A percentile compares a stretch with the other conserved stretches of the same genome.
Conservation (phyloP, 768 basidiomycete species). For the Psilocybe cubensis region DNA sequence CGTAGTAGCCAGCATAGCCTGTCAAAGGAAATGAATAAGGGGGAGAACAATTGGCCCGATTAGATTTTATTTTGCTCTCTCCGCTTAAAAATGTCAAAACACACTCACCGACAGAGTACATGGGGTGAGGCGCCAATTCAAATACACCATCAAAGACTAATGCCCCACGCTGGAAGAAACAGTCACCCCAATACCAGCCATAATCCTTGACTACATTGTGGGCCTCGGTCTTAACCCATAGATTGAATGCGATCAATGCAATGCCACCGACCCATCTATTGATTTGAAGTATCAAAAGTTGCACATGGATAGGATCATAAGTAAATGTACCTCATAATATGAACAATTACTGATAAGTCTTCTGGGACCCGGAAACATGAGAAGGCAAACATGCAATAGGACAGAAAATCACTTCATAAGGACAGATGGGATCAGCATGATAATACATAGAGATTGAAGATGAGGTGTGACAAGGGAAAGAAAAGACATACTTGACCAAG, state of each 20-base stretch:
- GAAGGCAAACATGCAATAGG: constrained; percentile 95
- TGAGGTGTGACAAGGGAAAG: neutral
- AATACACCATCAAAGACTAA: constrained; percentile 98
- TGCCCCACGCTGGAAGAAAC: constrained; percentile 90
- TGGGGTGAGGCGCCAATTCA: constrained; percentile 90
- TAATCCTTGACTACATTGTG: constrained; percentile 98
- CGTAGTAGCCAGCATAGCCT: constrained; percentile 99
- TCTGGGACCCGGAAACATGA: constrained; percentile 88
- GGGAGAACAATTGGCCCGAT: neutral
- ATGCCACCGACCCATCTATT: constrained; percentile 86
- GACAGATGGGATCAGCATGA: constrained; percentile 2
- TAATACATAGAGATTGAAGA: neutral
- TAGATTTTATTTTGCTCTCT: neutral
- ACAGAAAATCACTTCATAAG: constrained; percentile 79
- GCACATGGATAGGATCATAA: neutral
- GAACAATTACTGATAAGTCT: constrained; percentile 71
- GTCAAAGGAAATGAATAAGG: neutral
- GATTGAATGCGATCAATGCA: constrained; percentile 88
- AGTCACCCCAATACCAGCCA: constrained; percentile 97
- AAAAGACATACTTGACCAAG: constrained; percentile 79
- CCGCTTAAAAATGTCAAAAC: constrained; percentile 1
- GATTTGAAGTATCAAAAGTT: constrained; percentile 11
- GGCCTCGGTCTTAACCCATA: constrained; percentile 98
- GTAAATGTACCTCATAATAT: constrained; percentile 68
- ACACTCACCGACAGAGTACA: constrained; percentile 83